These are phyloP conservation scores for Zasmidium angulare DNA, from an alignment of 2,329 filamentous ascomycete genomes.

Conservation along the genomic window DNA sequence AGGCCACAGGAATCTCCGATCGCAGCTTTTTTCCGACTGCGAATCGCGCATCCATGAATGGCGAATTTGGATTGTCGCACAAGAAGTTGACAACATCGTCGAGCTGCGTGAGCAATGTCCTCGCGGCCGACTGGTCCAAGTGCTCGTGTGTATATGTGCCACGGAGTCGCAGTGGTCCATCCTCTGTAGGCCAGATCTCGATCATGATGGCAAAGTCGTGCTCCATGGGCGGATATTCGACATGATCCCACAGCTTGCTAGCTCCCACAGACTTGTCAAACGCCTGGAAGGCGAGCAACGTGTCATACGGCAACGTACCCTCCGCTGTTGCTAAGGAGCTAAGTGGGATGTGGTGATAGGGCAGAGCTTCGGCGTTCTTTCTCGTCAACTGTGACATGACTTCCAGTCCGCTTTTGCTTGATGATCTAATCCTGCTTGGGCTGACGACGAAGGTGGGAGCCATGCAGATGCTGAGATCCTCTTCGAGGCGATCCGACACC, in stretches of 20 bases:
- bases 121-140: conserved; percentile 7
- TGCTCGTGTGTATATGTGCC: conserved; percentile 14
- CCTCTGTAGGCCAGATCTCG: conserved; percentile 30
- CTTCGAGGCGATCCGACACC: conserved; percentile 67
- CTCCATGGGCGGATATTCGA: conserved; percentile 36
- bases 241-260: conserved; percentile 7
- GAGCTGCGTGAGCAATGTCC: conserved; percentile 12
- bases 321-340: conserved; percentile 15
- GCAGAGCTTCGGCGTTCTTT: conserved; percentile 12
- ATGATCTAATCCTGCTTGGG: conserved; percentile 27
- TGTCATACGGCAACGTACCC: conserved; percentile 16
- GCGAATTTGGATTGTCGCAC: conserved; percentile 4
- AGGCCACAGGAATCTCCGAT: conserved; percentile 32
- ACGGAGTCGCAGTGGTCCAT: conserved; percentile 12
- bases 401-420: conserved; percentile 12
- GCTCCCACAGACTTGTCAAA: conserved; percentile 10
- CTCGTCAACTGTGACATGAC: conserved; percentile 8
- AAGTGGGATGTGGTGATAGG: conserved; percentile 11
- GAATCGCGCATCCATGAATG: conserved; percentile 3
- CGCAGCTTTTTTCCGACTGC: neutral
- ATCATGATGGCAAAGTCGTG: conserved; percentile 23
- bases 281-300: conserved; percentile 16
- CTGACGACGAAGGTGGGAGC: conserved; percentile 33
- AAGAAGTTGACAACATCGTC: conserved; percentile 7
- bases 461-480: conserved; percentile 31